Evolutionary conservation across 2,329 filamentous ascomycete species (phyloP), one percentile per base, ranked within the genome.

Genomic region (Blastomyces emzantsi): DNA sequence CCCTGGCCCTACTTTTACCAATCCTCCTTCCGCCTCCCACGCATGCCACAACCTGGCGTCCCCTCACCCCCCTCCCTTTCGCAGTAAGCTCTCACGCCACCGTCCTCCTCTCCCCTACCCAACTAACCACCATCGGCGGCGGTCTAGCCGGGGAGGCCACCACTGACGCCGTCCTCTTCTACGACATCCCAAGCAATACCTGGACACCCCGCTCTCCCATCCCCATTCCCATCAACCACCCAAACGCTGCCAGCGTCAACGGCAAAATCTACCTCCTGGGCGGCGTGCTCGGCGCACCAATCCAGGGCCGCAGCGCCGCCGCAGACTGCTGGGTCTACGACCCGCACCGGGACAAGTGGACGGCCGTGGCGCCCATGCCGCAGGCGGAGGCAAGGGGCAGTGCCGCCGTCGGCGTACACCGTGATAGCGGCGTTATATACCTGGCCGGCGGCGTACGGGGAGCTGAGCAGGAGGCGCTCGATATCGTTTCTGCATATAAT

Each of bases 321-420:
- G 30, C 57, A 30, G 57, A 45, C 22, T 28, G 30, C 19, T 60
- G 57, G 57, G 57, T 60, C 15, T 60, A 60, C 28, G 57, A 60
- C 28, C 19, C 22, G 30, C 15, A 28, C 17, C 15, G 7, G 30
- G 57, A 60, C 41, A 25, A 22, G 2, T 60, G 57, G 57, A 43
- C 33, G 41, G 19, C 36, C 7, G 13, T 45, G 17, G 33, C 30
- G 17, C 36, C 57, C 28, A 60, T 60, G 19, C 39, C 57, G 15
- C 30, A 19, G 30, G 36, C 17, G 19, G n/a, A 60, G 36, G 57
- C 30, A 25, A 43, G 57, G 43, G 57, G 57, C 15, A 60, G 57
- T 3, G 57, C 57, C n/a, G 57, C 57, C 28, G 57, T 60, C 25
- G 57, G 57, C 22, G 57, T 60, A 33, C 17, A 36, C n/a, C 17